Evolutionary conservation across 1,139 yeast genomes (phyloP).

Genomic region (Protomyces inundatus): DNA sequence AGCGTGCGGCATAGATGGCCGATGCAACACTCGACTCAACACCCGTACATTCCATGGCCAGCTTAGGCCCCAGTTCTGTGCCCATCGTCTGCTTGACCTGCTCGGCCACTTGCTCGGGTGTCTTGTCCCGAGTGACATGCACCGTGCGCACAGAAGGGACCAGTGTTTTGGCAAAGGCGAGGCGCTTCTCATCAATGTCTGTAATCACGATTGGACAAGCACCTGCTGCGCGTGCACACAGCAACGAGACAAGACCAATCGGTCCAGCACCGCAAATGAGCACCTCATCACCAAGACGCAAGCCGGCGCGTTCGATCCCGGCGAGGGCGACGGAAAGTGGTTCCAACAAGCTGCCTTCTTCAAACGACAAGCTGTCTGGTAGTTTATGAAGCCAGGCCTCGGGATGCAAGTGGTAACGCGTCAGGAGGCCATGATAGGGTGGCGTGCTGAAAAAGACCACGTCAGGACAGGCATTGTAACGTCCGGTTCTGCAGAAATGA

Average conservation of each 20-base stretch:
- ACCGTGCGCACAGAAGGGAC: conserved; percentile 59
- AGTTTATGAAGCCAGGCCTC: conserved; percentile 72
- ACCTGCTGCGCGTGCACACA: conserved; percentile 76
- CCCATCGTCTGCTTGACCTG: conserved; percentile 40
- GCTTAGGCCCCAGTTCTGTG: conserved; percentile 50
- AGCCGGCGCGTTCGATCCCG: conserved; percentile 63
- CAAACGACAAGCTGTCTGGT: conserved; percentile 65
- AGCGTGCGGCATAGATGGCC: conserved; percentile 50
- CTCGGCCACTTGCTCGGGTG: conserved; percentile 37
- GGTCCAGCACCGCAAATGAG: conserved; percentile 92
- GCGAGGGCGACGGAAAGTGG: conserved; percentile 86
- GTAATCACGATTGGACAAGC: conserved; percentile 64
- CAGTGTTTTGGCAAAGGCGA: conserved; percentile 54
- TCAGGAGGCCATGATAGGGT: conserved; percentile 57
- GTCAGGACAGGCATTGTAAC: conserved; percentile 69
- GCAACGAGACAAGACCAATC: conserved; percentile 75
- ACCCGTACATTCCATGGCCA: conserved; percentile 64
- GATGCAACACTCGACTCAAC: conserved; percentile 58
- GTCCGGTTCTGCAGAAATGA: conserved; percentile 66
- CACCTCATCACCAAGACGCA: conserved; percentile 66
- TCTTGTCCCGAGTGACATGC: conserved; percentile 43
- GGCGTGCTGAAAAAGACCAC: conserved; percentile 84
- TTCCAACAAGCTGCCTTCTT: conserved; percentile 84
- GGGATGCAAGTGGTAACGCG: conserved; percentile 63
- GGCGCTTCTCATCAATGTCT: conserved; percentile 57